phyloP scores from a whole-genome alignment of 768 basidiomycete genomes.

The Dendrothele bispora region DNA sequence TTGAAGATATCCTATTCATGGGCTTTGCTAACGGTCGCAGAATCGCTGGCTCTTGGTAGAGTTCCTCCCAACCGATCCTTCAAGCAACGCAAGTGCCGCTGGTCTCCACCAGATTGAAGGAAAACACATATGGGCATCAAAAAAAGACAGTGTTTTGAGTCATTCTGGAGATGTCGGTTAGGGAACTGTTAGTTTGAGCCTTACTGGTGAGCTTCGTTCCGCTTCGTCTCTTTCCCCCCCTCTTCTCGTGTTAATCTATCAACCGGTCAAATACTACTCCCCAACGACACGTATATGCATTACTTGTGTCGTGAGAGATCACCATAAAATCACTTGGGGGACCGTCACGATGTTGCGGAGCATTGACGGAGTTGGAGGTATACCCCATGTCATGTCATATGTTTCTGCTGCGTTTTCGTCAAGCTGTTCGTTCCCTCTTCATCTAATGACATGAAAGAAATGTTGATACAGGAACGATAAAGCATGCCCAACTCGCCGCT shows the following conservation, averaged over 20 bases:
- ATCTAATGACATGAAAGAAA: background rate
- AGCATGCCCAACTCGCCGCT: slow-evolving; percentile 78
- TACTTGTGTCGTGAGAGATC: slow-evolving; percentile 81
- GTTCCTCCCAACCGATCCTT: slow-evolving; percentile 18
- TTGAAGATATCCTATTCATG: slow-evolving; percentile 68
- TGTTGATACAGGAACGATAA: slow-evolving; percentile 69
- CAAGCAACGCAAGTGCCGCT: slow-evolving; percentile 10
- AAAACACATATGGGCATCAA: slow-evolving; percentile 66
- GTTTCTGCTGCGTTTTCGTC: slow-evolving; percentile 61
- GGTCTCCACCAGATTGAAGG: slow-evolving; percentile 40
- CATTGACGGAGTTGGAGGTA: slow-evolving; percentile 56
- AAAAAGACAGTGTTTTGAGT: slow-evolving; percentile 65
- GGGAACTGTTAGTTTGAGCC: slow-evolving; percentile 73
- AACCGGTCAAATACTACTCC: slow-evolving; percentile 84
- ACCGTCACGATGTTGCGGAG: slow-evolving; percentile 68
- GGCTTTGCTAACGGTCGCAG: too few species aligned
- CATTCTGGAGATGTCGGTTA: slow-evolving; percentile 88
- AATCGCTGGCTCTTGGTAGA: too few species aligned
- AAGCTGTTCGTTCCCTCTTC: background rate
- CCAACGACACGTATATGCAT: slow-evolving; percentile 83
- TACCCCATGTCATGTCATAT: slow-evolving; percentile 81
- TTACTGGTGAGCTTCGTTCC: slow-evolving; percentile 55
- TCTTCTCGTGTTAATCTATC: slow-evolving; percentile 5
- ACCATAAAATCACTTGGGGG: slow-evolving; percentile 78
- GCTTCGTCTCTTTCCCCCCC: background rate